Base-by-base conservation (phyloP, 768 basidiomycete genomes). In the Hericium coralloides region DNA sequence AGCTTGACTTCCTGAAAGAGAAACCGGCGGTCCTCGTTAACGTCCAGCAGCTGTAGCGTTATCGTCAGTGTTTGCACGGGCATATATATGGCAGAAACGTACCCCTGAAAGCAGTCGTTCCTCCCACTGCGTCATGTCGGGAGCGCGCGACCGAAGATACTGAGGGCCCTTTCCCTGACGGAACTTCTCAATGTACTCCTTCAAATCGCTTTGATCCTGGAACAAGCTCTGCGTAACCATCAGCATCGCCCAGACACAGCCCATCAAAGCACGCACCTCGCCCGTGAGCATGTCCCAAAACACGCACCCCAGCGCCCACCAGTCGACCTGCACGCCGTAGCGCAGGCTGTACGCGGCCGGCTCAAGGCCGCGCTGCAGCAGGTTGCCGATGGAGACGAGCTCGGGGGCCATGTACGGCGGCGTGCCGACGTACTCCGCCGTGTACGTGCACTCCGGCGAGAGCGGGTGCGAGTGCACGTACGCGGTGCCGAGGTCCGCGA, bases 291-390 rank as follows among this genome's bases (percentile, higher is more conserved):
- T 58, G 51, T 55, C 58, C 45, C 36, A 63, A 57, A 63, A 49
- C 51, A 63, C 57, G 55, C 62, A 63, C 20, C 62, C 62, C 23
- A 63, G 60, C 37, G 55, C 60, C 62, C 62, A 63, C 62, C 62
- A 63, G 49, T 63, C 62, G 37, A 61, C 60, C 49, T 58, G 55
- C 23, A 58, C 50, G 48, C 62, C 62, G 18, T 63, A 63, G 23
- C 53, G 47, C 38, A 57, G 53, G 37, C 55, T 54, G 20, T 53
- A 56, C 14, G 45, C 55, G 4, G 53, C 56, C 4, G 59, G 56
- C 2, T 55, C 48, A 14, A 56, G 43, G 55, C 61, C 61, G 14
- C 59, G 55, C 51, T 62, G 56, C 3, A 53, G 54, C 10, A 52
- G 56, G 37, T 55, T 26, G 9, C 51, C 59, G 38, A 25, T 26